Base-by-base conservation (phyloP, 2,329 filamentous ascomycete genomes). In the Plectosphaerella cucumerina region DNA sequence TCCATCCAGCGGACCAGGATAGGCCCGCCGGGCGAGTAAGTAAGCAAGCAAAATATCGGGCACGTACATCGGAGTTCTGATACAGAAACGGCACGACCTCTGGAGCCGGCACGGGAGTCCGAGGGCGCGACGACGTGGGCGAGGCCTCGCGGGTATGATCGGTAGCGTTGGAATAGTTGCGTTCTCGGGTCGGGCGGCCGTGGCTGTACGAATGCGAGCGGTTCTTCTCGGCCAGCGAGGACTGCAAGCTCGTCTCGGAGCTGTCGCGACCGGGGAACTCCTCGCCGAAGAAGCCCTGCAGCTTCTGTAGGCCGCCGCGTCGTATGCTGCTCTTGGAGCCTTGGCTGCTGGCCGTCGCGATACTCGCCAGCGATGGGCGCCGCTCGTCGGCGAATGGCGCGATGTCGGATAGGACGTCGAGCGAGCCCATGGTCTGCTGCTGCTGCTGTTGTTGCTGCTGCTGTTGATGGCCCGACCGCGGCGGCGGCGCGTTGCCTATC, bases 71-170 rank as follows among this genome's bases (percentile, higher is more conserved):
- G 58, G 81, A 81, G 65, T 94, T 90, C 70, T 97, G 94, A 65
- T 94, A 97, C 55, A 96, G 80, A 79, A 96, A 99, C n/a, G 94
- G 94, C 37, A 96, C 94, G 52, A 99, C 91, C 70, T 97, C 93
- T 62, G 90, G 94, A 12, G 89, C 90, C 41, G 89, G 89, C 48
- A 91, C 78, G 12, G 92, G 91, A n/a, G 90, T 96, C 60, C 87
- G 81, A 45, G 92, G 90, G 58, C 90, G 80, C 23, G 88, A 91
- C 31, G 82, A 84, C 48, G 82, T 80, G 39, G 90, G 90, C 49
- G 92, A 95, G 44, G 78, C 79, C 56, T 92, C 86, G 54, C 85
- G 77, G 57, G 85, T 86, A 60, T 86, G 81, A 63, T 94, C 84
- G 49, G 84, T 85, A 49, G 82, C 82, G 68, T 83, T 84, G 48